A percentile compares a stretch with the other conserved stretches of the same genome.
These are phyloP conservation scores for Aphanoascus verrucosus DNA, from an alignment of 2,329 filamentous ascomycete species.

Conservation along the genomic window DNA sequence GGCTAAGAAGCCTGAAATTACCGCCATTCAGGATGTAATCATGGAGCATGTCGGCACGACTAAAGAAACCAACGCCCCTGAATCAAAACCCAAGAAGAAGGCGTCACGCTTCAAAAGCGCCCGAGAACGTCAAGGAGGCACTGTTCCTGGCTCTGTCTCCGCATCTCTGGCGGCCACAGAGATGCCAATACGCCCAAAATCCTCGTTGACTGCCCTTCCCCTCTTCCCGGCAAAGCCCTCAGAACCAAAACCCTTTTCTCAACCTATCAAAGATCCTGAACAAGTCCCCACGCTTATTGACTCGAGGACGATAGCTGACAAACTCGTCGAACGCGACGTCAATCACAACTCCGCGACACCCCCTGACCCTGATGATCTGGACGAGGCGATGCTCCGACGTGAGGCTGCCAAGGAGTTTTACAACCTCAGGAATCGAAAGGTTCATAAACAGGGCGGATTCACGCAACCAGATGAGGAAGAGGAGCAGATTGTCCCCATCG, in stretches of 20 bases:
- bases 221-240: slow-evolving; percentile 31
- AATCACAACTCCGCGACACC: slow-evolving; percentile 21
- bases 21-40: slow-evolving; percentile 34
- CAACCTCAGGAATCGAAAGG: slow-evolving; percentile 67
- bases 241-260: slow-evolving; percentile 31
- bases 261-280: slow-evolving; percentile 23
- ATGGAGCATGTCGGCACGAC: slow-evolving; percentile 31
- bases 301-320: slow-evolving; percentile 48
- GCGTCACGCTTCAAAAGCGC: slow-evolving; percentile 37
- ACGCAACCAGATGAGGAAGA: slow-evolving; percentile 57
- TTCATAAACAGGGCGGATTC: slow-evolving; percentile 75
- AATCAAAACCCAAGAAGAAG: slow-evolving; percentile 26
- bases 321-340: slow-evolving; percentile 43
- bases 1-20: slow-evolving; percentile 19
- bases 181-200: slow-evolving; percentile 11
- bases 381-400: slow-evolving; percentile 60
- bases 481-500: slow-evolving; percentile 51
- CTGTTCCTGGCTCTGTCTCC: slow-evolving; percentile 8
- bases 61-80: slow-evolving; percentile 17
- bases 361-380: slow-evolving; percentile 54
- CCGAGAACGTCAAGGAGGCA: slow-evolving; percentile 18
- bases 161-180: slow-evolving; percentile 16
- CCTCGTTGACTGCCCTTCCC: slow-evolving; percentile 17
- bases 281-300: slow-evolving; percentile 26
- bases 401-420: slow-evolving; percentile 78